phyloP scores from a whole-genome alignment of 2,329 filamentous ascomycete genomes.

The Thelonectria rubi region DNA sequence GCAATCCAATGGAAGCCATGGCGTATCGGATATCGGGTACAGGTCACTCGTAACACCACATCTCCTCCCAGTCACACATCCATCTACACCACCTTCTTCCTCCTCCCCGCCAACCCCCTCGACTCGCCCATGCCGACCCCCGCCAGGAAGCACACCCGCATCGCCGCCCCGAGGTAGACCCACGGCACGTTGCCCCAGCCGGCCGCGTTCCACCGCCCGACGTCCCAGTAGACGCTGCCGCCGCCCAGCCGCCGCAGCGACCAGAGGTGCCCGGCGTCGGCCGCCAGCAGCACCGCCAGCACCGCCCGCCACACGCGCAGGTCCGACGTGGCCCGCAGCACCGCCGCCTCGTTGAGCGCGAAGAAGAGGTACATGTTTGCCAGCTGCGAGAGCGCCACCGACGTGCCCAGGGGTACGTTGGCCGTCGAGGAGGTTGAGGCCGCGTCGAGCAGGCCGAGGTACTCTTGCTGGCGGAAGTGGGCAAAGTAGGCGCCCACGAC shows the following conservation, averaged over 20 bases:
- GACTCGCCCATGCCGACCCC: slow-evolving; percentile 60
- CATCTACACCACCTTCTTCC: slow-evolving; percentile 32
- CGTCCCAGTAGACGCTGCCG: slow-evolving; percentile 68
- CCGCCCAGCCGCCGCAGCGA: slow-evolving; percentile 67
- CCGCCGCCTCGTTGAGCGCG: slow-evolving; percentile 78
- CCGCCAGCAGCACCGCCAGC: slow-evolving; percentile 73
- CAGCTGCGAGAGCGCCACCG: slow-evolving; percentile 76
- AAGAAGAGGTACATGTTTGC: slow-evolving; percentile 83
- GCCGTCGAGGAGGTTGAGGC: slow-evolving; percentile 50
- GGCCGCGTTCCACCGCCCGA: slow-evolving; percentile 70
- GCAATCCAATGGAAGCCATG: slow-evolving; percentile 17
- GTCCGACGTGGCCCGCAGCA: slow-evolving; percentile 75
- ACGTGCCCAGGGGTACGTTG: slow-evolving; percentile 65
- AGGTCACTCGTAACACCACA: slow-evolving; percentile 1
- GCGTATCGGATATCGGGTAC: slow-evolving; percentile 32
- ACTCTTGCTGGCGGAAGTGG: slow-evolving; percentile 60
- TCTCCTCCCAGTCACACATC: not conserved
- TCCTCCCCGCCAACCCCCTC: slow-evolving; percentile 38
- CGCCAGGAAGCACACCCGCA: slow-evolving; percentile 67
- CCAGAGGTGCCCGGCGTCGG: slow-evolving; percentile 81
- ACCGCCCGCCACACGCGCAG: slow-evolving; percentile 75
- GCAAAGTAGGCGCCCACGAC: slow-evolving; percentile 62
- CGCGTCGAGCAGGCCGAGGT: slow-evolving; percentile 71
- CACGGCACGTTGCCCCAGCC: slow-evolving; percentile 75
- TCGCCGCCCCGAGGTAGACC: slow-evolving; percentile 71